phyloP scores from a whole-genome alignment of 257 asterid genomes.

The Perilla frutescens region DNA sequence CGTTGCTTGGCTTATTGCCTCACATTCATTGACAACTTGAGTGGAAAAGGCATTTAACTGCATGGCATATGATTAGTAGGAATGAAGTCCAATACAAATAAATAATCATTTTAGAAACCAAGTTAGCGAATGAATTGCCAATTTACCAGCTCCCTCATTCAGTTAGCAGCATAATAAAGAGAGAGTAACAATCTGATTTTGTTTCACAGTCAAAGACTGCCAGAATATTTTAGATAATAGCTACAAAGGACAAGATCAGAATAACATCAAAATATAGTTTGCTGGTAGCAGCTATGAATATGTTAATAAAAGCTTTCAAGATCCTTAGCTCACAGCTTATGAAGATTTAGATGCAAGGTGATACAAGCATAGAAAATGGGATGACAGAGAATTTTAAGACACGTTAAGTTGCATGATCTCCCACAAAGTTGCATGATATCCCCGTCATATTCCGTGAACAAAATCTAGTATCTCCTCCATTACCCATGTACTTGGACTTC shows the following conservation, averaged over 20 bases:
- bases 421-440: background rate
- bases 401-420: background rate
- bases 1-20: constrained; percentile 67
- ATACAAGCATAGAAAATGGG: background rate
- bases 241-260: constrained; percentile 50
- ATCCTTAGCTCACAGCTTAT: constrained; percentile 10
- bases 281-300: constrained; percentile 31
- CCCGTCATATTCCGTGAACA: background rate
- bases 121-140: constrained; percentile 28
- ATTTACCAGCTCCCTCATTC: constrained; percentile 87
- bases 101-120: constrained; percentile 10
- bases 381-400: background rate
- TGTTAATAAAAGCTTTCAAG: constrained; percentile 3
- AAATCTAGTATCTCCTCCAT: background rate
- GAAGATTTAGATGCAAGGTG: constrained; percentile 4
- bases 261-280: constrained; percentile 37
- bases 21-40: constrained; percentile 65
- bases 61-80: constrained; percentile 36
- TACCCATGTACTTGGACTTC: background rate
- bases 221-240: constrained; percentile 55
- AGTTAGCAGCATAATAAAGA: constrained; percentile 81
- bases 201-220: constrained; percentile 70
- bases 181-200: constrained; percentile 69
- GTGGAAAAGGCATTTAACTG: constrained; percentile 80
- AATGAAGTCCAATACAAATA: constrained; percentile 13